phyloP scores from a whole-genome alignment of 768 basidiomycete species.

The Austroboletus eburneus region DNA sequence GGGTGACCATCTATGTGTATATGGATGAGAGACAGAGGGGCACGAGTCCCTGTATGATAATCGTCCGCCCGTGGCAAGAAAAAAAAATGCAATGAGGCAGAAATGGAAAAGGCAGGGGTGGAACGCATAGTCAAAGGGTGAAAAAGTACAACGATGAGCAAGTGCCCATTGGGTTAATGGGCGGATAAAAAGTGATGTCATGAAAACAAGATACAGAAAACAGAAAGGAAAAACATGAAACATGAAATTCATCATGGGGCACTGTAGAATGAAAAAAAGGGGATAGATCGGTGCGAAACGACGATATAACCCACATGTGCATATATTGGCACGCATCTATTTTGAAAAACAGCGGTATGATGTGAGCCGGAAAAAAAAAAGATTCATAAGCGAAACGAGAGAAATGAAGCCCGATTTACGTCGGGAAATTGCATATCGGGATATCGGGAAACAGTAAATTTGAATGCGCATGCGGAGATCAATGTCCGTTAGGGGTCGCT shows the following conservation, averaged over 20 bases:
- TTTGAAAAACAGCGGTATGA: slow-evolving; percentile 10
- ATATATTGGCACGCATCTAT: slow-evolving; percentile 17
- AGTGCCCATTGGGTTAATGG: slow-evolving; percentile 6
- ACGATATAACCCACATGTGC: slow-evolving; percentile 1
- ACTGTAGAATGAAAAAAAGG: background rate
- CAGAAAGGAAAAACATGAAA: background rate
- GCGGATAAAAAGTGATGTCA: slow-evolving; percentile 1
- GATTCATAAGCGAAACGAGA: background rate
- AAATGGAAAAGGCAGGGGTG: slow-evolving; percentile 1
- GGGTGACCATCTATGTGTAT: slow-evolving; percentile 6
- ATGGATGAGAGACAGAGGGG: background rate
- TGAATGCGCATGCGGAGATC: slow-evolving; percentile 11
- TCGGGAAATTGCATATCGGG: slow-evolving; percentile 11
- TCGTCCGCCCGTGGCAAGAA: slow-evolving; percentile 9
- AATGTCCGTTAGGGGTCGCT: slow-evolving; percentile 6
- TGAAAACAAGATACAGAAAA: background rate
- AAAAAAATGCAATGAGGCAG: background rate
- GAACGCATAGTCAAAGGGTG: background rate
- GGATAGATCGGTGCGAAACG: slow-evolving; percentile 1
- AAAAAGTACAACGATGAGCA: slow-evolving; percentile 16
- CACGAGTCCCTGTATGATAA: slow-evolving; percentile 13
- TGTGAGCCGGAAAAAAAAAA: slow-evolving; percentile 10
- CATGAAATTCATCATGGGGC: slow-evolving; percentile 1
- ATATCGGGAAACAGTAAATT: slow-evolving; percentile 18
- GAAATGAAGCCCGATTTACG: background rate